phyloP scores from a whole-genome alignment of 2,329 filamentous ascomycete species.

The Fusarium cyanostomum region DNA sequence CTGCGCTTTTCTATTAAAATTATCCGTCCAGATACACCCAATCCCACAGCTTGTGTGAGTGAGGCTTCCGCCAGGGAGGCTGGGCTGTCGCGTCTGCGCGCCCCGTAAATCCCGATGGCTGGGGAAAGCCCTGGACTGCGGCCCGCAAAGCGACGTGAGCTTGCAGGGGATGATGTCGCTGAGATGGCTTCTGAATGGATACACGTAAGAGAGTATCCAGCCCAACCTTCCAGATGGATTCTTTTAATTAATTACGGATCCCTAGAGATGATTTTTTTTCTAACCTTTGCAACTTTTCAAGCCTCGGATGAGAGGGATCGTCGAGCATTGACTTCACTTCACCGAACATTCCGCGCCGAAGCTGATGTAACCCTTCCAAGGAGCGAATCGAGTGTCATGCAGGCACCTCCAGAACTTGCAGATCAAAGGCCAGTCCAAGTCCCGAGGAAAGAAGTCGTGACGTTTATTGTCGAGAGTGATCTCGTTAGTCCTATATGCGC shows the following conservation, averaged over 20 bases:
- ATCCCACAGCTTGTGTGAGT: background rate
- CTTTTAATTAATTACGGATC: constrained; percentile 1
- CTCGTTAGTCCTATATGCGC: constrained; percentile 41
- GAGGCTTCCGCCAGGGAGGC: constrained; percentile 31
- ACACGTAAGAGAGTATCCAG: constrained; percentile 17
- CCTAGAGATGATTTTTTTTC: background rate
- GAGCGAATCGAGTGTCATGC: background rate
- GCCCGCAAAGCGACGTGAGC: background rate
- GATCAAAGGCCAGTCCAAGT: background rate
- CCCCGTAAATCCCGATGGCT: constrained; percentile 23
- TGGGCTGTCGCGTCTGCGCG: constrained; percentile 15
- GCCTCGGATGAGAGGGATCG: background rate
- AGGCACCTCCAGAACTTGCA: background rate
- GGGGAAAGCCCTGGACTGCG: constrained; percentile 8
- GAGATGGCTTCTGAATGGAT: constrained; percentile 27
- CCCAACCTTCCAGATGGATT: constrained; percentile 22
- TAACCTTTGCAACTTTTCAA: background rate
- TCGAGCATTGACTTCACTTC: background rate
- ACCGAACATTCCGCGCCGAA: background rate
- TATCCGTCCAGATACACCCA: background rate
- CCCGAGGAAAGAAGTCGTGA: constrained; percentile 39
- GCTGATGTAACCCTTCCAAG: background rate
- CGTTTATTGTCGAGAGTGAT: constrained; percentile 43
- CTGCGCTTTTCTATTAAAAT: background rate
- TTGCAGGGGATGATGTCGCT: constrained; percentile 22